These are phyloP conservation scores for Streptanthus diversifolius DNA, from an alignment of 345 rosid genomes.

Conservation along the genomic window DNA sequence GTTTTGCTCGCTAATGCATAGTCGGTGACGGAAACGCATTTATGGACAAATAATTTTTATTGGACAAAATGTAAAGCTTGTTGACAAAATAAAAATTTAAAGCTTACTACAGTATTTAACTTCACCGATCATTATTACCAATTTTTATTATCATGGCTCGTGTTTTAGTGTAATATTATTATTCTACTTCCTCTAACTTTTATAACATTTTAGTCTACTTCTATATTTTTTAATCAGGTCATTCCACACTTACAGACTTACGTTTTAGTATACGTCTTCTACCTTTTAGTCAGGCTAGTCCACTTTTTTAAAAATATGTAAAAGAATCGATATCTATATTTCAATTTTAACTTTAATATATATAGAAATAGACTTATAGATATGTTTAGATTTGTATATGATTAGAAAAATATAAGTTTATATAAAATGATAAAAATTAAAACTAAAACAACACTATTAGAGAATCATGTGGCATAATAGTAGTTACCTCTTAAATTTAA, in stretches of 20 bases:
- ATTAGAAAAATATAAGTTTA: neutral
- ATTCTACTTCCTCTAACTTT: neutral
- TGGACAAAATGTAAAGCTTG: neutral
- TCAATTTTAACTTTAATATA: neutral
- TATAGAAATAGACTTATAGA: neutral
- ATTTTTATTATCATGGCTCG: neutral
- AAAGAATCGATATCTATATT: neutral
- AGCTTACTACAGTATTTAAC: too few relatives aligned
- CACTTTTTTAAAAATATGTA: neutral
- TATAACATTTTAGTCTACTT: neutral
- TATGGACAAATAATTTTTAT: neutral
- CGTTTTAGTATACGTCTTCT: neutral
- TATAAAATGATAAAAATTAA: neutral
- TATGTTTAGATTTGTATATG: neutral
- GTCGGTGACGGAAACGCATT: slow-evolving; percentile 16
- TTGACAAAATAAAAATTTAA: too few relatives aligned
- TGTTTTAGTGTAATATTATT: too few relatives aligned
- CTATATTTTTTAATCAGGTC: too few relatives aligned
- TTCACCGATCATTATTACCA: neutral
- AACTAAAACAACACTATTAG: neutral
- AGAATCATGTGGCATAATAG: too few relatives aligned
- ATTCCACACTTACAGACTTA: too few relatives aligned
- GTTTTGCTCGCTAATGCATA: slow-evolving; percentile 5
- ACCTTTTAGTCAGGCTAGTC: neutral
- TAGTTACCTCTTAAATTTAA: too few relatives aligned